Conservation (phyloP, 805 yeast genomes). For the Candida maesae region DNA sequence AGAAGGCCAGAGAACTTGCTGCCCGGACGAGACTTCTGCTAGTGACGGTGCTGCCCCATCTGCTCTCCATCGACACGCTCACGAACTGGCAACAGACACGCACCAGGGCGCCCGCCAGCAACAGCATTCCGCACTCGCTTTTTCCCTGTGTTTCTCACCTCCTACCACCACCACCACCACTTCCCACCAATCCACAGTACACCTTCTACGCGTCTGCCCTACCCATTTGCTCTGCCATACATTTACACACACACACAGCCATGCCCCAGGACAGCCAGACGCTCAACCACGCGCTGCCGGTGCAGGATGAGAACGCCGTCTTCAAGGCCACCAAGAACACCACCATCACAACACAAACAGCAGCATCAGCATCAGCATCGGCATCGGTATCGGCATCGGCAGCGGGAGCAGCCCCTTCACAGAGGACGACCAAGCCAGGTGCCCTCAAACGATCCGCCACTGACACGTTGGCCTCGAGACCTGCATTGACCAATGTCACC, state of each 20-base stretch:
- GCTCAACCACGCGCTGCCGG: slow-evolving; percentile 3
- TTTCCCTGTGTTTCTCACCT: background rate
- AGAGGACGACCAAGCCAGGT: background rate
- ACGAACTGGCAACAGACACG: background rate
- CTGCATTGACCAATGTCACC: slow-evolving; percentile 26
- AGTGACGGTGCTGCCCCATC: background rate
- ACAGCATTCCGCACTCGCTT: slow-evolving; percentile 1
- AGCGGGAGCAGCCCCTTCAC: background rate
- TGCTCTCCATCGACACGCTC: background rate
- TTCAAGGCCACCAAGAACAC: slow-evolving; percentile 14
- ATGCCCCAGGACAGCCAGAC: slow-evolving; percentile 14
- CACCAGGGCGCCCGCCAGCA: no score
- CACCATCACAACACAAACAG: no score
- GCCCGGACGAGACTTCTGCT: background rate
- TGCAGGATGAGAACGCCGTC: slow-evolving; percentile 23
- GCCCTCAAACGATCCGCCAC: slow-evolving; percentile 1
- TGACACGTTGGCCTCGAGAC: slow-evolving; percentile 16
- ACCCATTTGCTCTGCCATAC: background rate
- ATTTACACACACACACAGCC: no score
- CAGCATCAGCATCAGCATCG: no score
- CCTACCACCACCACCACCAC: background rate
- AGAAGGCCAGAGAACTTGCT: background rate
- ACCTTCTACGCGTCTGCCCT: background rate
- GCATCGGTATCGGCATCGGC: no score
- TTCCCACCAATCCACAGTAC: background rate